phyloP scores from a whole-genome alignment of 768 basidiomycete genomes.

The Pluteus cervinus region DNA sequence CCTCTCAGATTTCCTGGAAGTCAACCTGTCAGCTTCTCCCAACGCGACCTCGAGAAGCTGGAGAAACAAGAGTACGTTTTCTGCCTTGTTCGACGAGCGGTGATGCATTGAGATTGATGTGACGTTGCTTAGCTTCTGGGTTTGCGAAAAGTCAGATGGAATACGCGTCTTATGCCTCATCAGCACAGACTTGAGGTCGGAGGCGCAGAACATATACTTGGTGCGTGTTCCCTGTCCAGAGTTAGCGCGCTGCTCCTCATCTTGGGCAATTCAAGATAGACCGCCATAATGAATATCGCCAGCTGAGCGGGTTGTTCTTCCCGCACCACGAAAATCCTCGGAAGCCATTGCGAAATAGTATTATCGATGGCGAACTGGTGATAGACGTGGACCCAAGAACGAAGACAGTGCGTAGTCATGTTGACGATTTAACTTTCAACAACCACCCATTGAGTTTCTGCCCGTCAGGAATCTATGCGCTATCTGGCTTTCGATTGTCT shows the following conservation, averaged over 20 bases:
- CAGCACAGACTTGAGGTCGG: constrained; percentile 44
- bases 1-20: constrained; percentile 82
- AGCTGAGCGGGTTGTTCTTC: constrained; percentile 74
- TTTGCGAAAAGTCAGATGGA: constrained; percentile 98
- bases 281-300: constrained; percentile 83
- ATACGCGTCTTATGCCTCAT: constrained; percentile 85
- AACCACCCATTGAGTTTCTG: constrained; percentile 4
- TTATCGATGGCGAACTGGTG: constrained; percentile 93
- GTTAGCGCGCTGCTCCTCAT: neutral
- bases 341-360: constrained; percentile 65
- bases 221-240: constrained; percentile 37
- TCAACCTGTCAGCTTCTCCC: constrained; percentile 89
- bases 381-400: constrained; percentile 80
- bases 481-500: constrained; percentile 92
- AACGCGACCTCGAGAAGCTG: constrained; percentile 63
- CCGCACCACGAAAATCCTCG: constrained; percentile 77
- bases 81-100: neutral
- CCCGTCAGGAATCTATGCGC: constrained; percentile 66
- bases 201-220: constrained; percentile 63
- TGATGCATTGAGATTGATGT: constrained; percentile 3
- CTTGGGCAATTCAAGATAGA: constrained; percentile 61
- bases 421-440: constrained; percentile 1
- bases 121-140: constrained; percentile 75
- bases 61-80: constrained; percentile 74
- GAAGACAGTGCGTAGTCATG: constrained; percentile 44